Conservation (phyloP, 1,284 basidiomycete species). For the Irpex sp. region DNA sequence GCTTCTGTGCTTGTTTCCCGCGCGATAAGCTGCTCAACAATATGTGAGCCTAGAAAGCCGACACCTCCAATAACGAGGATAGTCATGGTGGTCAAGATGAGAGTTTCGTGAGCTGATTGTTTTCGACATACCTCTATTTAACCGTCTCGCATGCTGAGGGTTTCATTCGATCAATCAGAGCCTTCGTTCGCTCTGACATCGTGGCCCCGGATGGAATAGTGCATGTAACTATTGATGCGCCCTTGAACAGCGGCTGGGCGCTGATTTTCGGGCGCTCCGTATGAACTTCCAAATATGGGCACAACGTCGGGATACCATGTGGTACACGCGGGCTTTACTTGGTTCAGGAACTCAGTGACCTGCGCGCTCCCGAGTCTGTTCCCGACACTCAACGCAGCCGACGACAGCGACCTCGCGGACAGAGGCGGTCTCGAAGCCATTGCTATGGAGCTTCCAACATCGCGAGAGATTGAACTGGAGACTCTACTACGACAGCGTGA, state of each 20-base stretch:
- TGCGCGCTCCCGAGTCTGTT: neutral
- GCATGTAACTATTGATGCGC: neutral
- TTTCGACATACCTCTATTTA: neutral
- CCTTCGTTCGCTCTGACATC: too few species aligned
- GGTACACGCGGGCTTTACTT: neutral
- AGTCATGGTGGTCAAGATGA: neutral
- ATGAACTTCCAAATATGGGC: neutral
- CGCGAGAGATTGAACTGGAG: slow-evolving; percentile 74
- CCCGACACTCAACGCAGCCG: slow-evolving; percentile 10
- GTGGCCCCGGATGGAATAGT: too few species aligned
- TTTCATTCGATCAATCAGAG: too few species aligned
- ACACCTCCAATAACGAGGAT: slow-evolving; percentile 1
- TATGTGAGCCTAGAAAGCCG: neutral
- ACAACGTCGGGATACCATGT: neutral
- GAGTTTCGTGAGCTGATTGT: too few species aligned
- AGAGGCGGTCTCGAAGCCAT: slow-evolving; percentile 7
- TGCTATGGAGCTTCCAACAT: slow-evolving; percentile 62
- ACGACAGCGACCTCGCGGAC: slow-evolving; percentile 15
- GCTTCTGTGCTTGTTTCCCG: neutral
- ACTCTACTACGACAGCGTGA: slow-evolving; percentile 65
- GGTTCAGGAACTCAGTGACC: neutral
- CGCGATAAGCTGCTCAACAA: neutral
- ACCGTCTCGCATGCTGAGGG: neutral
- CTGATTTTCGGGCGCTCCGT: too few species aligned
- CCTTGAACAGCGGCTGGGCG: neutral